A percentile compares a stretch with the other conserved stretches of the same genome.
phyloP scores from a whole-genome alignment of 208 protist genomes.

The Leishmania martiniquensis region DNA sequence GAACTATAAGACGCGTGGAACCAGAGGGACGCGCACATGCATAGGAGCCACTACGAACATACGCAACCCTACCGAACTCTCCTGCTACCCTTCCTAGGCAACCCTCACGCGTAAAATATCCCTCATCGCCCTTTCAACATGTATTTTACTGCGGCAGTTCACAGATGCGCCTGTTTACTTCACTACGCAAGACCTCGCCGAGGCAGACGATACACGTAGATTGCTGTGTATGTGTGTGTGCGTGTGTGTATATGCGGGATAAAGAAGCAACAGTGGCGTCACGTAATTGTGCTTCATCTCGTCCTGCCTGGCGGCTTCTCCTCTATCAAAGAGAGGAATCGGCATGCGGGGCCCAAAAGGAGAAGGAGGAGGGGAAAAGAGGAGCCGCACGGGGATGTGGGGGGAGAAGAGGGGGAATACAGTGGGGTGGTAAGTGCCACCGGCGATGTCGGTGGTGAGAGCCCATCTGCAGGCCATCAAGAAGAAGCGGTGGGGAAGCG shows the following conservation, averaged over 20 bases:
- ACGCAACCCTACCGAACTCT: too few species aligned
- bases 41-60: background rate
- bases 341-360: background rate
- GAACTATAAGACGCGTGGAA: background rate
- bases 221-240: background rate
- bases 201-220: background rate
- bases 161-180: background rate
- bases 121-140: background rate
- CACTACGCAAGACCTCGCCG: background rate
- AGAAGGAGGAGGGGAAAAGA: background rate
- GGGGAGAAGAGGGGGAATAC: background rate
- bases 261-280: too few species aligned
- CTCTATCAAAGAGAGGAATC: background rate
- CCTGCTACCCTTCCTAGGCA: background rate
- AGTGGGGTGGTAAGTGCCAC: too few species aligned
- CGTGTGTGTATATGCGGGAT: background rate
- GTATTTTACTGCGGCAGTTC: background rate
- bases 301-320: background rate
- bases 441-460: background rate
- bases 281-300: too few species aligned
- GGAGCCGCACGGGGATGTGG: too few species aligned
- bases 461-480: background rate
- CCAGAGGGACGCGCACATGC: background rate
- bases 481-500: background rate
- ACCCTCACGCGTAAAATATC: background rate